Base-by-base conservation (phyloP, 306 rosid genomes). In the Vigna angularis region DNA sequence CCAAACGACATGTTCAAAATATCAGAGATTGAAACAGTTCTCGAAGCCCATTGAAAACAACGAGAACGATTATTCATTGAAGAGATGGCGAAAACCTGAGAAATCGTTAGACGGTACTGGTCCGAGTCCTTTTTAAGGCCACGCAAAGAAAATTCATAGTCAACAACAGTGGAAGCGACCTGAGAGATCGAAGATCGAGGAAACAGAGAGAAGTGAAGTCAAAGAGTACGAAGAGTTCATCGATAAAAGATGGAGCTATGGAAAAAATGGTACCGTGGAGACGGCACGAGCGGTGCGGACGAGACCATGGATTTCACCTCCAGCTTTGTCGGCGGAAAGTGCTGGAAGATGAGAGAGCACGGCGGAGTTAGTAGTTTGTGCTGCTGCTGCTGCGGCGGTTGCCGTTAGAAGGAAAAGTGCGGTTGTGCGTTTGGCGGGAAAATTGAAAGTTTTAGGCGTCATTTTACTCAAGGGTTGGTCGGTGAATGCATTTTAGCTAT, bases 261-360 rank as follows among this genome's bases (percentile, higher is more conserved):
- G 65, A 51, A 74, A 52, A 76, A 72, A 53, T 84, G 84, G 78
- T 86, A 81, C 98, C 2, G 91, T 26, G 71, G 88, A 81, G 87
- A 89, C 81, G 38, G 98, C 96, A 50, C 96, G 93, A 58, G 90
- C 78, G 58, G 94, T 89, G 80, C 98, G 98, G 16, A 81, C 28
- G 79, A 89, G 73, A 80, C 93, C 98, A 42, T 82, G 79, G 69
- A 87, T 50, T 14, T 83, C 84, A 1, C 79, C 38, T 55, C 82
- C 53, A 14, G 88, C 26, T 45, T 63, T 66, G 22, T 85, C 87
- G 17, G 40, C 11, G 47, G 68, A 30, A 75, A 72, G 64, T 72
- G 17, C 61, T 44, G 72, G 9, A 20, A 72, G 69, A 32, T 56
- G 40, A n/a, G 82, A 77, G 70, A 65, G 32, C 7, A 24, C 56